Base-by-base conservation (phyloP, 257 asterid species). In the Rauvolfia tetraphylla region DNA sequence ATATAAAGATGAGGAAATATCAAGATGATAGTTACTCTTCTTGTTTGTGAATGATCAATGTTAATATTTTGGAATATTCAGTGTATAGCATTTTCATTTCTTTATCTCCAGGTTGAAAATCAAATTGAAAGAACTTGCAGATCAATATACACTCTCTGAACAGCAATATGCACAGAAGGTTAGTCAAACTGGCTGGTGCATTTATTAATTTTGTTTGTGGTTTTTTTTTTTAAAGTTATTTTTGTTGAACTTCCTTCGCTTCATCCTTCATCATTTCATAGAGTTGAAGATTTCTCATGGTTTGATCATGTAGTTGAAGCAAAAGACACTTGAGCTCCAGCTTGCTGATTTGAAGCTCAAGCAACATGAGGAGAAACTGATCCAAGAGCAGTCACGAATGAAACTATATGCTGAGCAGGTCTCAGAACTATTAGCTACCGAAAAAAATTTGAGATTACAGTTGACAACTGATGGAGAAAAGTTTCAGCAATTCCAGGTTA, bases 401-500 rank as follows among this genome's bases (percentile, higher is more conserved):
- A 95, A 93, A 81, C 23, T 90, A 70, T 93, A 95, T 83, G 89
- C 97, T 41, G 97, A 95, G 81, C 99, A 95, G 83, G 92, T 95
- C 54, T 82, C 98, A 61, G 95, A 91, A 72, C 87, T 93, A 71
- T 81, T 95, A 77, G 87, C 90, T 54, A 95, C 99, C 34, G 99
- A 95, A 87, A 93, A 93, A 86, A 95, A 89, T 87, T 87, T 95
- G 89, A 89, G 98, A 89, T 79, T 86, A 79, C 99, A 95, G 82
- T 79, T 95, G 83, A 91, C 97, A 58, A 93, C 96, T 56, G 99
- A 95, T 72, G 97, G 99, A 67, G 99, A 93, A 84, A 95, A 95
- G 86, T 95, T 95, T 88, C 98, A 93, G 80, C 97, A 93, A 68
- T 95, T 95, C 83, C 99, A 95, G 98, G 99, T 91, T 72, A 77